A percentile compares a stretch with the other conserved stretches of the same genome.
These are phyloP conservation scores for Fusarium bactridioides DNA, from an alignment of 2,329 filamentous ascomycete species.

Conservation along the genomic window DNA sequence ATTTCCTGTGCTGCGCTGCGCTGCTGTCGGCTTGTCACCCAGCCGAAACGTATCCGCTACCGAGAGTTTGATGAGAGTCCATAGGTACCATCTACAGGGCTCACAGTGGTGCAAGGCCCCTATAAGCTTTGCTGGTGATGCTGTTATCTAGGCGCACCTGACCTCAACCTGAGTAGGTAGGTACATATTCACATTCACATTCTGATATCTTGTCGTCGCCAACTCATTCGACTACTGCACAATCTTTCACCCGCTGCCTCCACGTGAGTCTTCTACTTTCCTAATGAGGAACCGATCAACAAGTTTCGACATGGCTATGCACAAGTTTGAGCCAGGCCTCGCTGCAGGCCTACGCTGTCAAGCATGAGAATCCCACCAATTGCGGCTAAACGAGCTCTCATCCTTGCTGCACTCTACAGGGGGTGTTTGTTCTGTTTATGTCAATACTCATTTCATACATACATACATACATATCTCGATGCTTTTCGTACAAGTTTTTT, in stretches of 20 bases:
- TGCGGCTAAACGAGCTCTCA: neutral
- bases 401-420: neutral
- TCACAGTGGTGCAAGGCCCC: neutral
- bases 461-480: constrained; percentile 4
- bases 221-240: constrained; percentile 3
- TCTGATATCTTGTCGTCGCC: neutral
- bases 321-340: constrained; percentile 30
- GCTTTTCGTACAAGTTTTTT: neutral
- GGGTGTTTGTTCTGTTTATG: neutral
- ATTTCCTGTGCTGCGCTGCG: constrained; percentile 6
- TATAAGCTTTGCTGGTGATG: neutral
- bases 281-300: constrained; percentile 47
- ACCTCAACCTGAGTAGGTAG: neutral
- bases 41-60: constrained; percentile 17
- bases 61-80: constrained; percentile 12
- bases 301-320: constrained; percentile 35
- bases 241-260: constrained; percentile 27
- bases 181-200: neutral
- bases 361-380: constrained; percentile 36
- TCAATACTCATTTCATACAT: neutral
- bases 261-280: constrained; percentile 44
- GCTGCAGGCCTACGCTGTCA: constrained; percentile 28
- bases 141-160: neutral
- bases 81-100: neutral
- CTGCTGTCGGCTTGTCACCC: constrained; percentile 14